Base-by-base conservation (phyloP, 495 filamentous ascomycete genomes). In the Schizothecium vesticola region DNA sequence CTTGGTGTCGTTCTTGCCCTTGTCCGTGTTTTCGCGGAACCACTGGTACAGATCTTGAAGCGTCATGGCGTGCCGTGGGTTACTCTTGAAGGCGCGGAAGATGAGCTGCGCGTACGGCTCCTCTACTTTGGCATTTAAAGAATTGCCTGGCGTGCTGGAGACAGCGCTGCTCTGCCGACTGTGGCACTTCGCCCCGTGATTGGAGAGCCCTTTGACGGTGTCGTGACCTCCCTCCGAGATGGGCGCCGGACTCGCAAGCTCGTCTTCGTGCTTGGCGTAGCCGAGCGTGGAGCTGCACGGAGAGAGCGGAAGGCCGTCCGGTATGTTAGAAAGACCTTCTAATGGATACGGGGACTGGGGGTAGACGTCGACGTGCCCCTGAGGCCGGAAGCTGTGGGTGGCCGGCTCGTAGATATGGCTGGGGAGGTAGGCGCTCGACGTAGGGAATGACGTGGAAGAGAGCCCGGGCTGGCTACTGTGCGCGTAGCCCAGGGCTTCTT, bases 11-110 rank as follows among this genome's bases (percentile, higher is more conserved):
- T 84, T 84, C 59, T 82, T 89, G 2, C 85, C 88, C 73, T 94
- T 96, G 63, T 86, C 84, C 1, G 92, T 97, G 71, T 97, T 90
- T 22, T 89, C 82, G 25, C 86, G 84, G 74, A 98, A 96, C 92
- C 95, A 99, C 25, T 87, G 80, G 76, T 99, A 99, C 66, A 99
- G 92, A 26, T 94, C 89, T 71, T 92, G 88, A 5, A 99, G 84
- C 3, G 91, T 85, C 84, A 97, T 89, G 59, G 83, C 88, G 66
- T 89, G 85, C 9, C 80, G 82, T 0, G 87, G 84, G 0, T 83
- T 85, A 85, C 78, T 77, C 70, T 87, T 85, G 61, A 99, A 87
- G 1, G 93, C 93, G 26, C 82, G 79, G 73, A 88, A 90, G 67
- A 99, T 93, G 13, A 97, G 84, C 69, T 89, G 80, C 0, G 95